Base-by-base conservation (phyloP, 768 basidiomycete species). In the Phanerochaete sordida region DNA sequence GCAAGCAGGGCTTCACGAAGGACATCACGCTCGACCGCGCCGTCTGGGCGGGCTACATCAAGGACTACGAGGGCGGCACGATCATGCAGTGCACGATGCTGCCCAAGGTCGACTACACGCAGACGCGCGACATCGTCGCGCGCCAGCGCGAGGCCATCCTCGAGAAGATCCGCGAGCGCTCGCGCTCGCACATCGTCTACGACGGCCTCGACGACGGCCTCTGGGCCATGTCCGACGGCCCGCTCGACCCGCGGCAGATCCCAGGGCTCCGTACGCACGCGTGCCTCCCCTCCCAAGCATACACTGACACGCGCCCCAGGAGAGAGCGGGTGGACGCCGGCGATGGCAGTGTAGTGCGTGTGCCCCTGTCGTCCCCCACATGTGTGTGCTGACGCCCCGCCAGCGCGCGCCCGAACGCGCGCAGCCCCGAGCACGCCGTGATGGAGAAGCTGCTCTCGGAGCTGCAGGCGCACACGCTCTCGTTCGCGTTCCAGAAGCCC, bases 61-160 rank as follows among this genome's bases (percentile, higher is more conserved):
- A 98, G 73, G 97, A 99, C 72, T 99, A 99, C 74, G 97, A 99
- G 73, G 96, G 96, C 43, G 95, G 93, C 19, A 99, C 96, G 47
- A 94, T 98, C 76, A 98, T 99, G 95, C 93, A 95, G 73, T 99
- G 97, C 69, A 89, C 89, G 6, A 89, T 99, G 91, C 74, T 99
- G n/a, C 86, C 83, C 54, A 93, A 91, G 70, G 86, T 98, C 62
- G 86, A 94, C 69, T 99, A 98, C 69, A 80, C 95, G 61, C 80
- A 90, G 65, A 93, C 92, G 61, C 79, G 83, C 30, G 84, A 84
- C 57, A 85, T 90, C 62, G 77, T 98, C 58, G 77, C 84, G 3
- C 78, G 77, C 61, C 97, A 99, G 75, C 89, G 93, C 68, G 93
- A 95, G 66, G 93, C 95, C 5, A 85, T 98, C 57, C 79, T 96